Base-by-base conservation (phyloP, 148 eudicot species). In the Gaultheria prostrata region DNA sequence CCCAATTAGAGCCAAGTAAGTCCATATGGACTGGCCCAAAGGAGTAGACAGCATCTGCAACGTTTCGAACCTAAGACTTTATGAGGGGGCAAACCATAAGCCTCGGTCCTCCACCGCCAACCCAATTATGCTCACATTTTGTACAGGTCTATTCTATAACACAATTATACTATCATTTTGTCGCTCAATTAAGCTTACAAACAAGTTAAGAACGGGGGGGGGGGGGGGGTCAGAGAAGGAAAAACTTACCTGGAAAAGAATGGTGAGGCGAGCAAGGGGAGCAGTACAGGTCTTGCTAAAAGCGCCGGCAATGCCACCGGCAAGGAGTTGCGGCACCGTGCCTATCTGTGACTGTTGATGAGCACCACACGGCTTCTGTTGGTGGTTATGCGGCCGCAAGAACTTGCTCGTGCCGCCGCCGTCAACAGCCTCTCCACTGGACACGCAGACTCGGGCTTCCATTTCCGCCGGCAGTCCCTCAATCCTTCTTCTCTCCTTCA, bases 241-340 rank as follows among this genome's bases (percentile, higher is more conserved):
- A 57, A 75, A 70, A 56, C 32, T 17, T n/a, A 93, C 97, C 98
- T 95, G 98, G 85, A 95, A 95, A 53, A 95, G 98, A 70, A 95
- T 93, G 11, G 98, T 93, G 20, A 94, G 95, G 70, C 98, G 97
- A 82, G 97, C 95, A 50, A 94, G 92, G 14, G 98, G 98, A 54
- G 88, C 90, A 17, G 90, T 86, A 48, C 88, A 88, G 17, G 90
- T 88, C 82, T 86, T 88, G 79, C 88, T 84, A 45, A 86, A 88
- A 79, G 88, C 90, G 2, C 98, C 98, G 80, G 98, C 98, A 18
- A 88, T 69, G 74, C 90, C 87, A 3, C 90, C 90, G 77, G 90
- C 87, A 5, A 88, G 85, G 32, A 88, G 88, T 82, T 82, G 88
- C 70, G 85, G 88, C 71, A 86, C 83, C 18, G 90, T 77, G 3